phyloP scores from a whole-genome alignment of 2,329 filamentous ascomycete genomes.

The Fusarium mexicanum region DNA sequence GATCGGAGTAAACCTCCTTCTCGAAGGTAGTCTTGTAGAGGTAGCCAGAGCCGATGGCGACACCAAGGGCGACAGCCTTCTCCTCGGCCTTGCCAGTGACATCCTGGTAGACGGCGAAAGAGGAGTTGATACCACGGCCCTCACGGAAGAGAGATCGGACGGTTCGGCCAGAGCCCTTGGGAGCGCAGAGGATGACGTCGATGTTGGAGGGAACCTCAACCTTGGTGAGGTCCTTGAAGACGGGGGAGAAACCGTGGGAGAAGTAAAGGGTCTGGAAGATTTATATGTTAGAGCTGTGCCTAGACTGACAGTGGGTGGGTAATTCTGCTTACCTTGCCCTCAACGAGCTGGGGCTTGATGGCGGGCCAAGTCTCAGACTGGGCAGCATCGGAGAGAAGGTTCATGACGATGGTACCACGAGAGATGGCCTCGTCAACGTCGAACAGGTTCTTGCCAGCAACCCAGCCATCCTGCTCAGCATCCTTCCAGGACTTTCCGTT shows the following conservation, averaged over 20 bases:
- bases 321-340: slow-evolving; percentile 85
- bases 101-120: slow-evolving; percentile 97
- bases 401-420: slow-evolving; percentile 97
- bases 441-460: slow-evolving; percentile 98
- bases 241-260: slow-evolving; percentile 99
- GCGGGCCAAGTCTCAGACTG: slow-evolving; percentile 98
- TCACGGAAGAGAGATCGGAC: slow-evolving; percentile 99
- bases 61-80: slow-evolving; percentile 95
- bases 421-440: slow-evolving; percentile 96
- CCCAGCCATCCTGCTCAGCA: slow-evolving; percentile 95
- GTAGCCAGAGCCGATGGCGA: slow-evolving; percentile 97
- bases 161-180: slow-evolving; percentile 98
- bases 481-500: slow-evolving; percentile 99
- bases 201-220: slow-evolving; percentile 95
- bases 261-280: slow-evolving; percentile 92
- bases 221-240: slow-evolving; percentile 99
- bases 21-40: slow-evolving; percentile 99
- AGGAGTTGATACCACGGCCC: slow-evolving; percentile 99
- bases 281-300: slow-evolving; percentile 35
- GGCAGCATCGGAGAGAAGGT: slow-evolving; percentile 96
- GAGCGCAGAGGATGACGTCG: slow-evolving; percentile 98
- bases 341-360: slow-evolving; percentile 97
- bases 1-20: slow-evolving; percentile 99
- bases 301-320: background rate
- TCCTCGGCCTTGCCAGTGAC: slow-evolving; percentile 98